A percentile compares a stretch with the other conserved stretches of the same genome.
Conservation (phyloP, 2,329 filamentous ascomycete species). For the Sporothrix phasma region DNA sequence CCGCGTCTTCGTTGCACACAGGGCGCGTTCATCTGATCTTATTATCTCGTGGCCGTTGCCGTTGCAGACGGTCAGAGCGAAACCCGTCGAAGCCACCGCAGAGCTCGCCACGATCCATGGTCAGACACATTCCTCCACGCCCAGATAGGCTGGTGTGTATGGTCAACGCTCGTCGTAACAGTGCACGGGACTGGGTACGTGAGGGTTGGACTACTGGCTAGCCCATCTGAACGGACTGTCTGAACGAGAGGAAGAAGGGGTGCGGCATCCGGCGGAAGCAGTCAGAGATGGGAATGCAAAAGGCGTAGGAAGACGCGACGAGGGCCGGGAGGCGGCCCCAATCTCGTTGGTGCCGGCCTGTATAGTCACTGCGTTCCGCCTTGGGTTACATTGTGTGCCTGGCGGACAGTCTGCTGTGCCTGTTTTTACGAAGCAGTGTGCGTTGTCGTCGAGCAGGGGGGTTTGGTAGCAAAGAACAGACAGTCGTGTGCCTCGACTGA, state of each 20-base stretch:
- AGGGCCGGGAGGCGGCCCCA: background rate
- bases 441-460: background rate
- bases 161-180: background rate
- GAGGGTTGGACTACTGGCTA: too few species aligned
- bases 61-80: background rate
- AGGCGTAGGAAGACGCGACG: background rate
- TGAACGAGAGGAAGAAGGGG: background rate
- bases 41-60: background rate
- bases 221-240: too few species aligned
- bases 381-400: constrained; percentile 8
- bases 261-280: background rate
- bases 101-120: background rate
- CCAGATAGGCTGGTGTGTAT: background rate
- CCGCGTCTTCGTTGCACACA: background rate
- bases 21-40: background rate
- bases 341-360: constrained; percentile 1
- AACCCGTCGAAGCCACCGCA: background rate
- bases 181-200: background rate
- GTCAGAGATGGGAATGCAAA: background rate
- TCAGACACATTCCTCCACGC: background rate
- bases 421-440: background rate
- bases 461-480: background rate
- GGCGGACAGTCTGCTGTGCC: background rate
- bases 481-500: background rate
- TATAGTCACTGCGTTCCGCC: background rate